phyloP scores from a whole-genome alignment of 345 rosid species.

The Ceriops tagal region DNA sequence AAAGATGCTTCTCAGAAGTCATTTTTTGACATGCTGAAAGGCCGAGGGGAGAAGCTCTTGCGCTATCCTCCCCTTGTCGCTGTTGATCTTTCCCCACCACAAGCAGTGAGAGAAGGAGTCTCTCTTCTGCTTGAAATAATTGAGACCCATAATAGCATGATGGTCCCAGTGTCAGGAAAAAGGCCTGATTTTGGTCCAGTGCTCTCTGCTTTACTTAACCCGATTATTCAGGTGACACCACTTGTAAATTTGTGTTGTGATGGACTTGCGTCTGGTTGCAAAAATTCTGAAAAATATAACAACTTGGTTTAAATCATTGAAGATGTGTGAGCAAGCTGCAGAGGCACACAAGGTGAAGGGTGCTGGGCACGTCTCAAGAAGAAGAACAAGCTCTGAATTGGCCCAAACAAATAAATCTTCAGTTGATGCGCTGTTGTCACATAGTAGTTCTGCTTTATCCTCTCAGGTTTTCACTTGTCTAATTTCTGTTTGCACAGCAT shows the following conservation, averaged over 20 bases:
- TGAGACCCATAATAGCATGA: constrained; percentile 72
- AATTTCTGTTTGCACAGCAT: background rate
- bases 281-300: background rate
- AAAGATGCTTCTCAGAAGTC: constrained; percentile 95
- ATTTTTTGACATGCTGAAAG: constrained; percentile 81
- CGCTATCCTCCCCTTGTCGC: constrained; percentile 96
- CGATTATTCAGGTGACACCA: constrained; percentile 79
- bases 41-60: constrained; percentile 88
- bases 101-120: constrained; percentile 91
- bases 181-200: constrained; percentile 73
- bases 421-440: constrained; percentile 86
- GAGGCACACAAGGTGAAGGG: constrained; percentile 86
- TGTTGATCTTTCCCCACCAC: constrained; percentile 88
- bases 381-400: constrained; percentile 65
- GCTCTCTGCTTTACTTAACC: constrained; percentile 83
- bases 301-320: constrained; percentile 9
- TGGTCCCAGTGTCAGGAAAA: constrained; percentile 70
- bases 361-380: constrained; percentile 55
- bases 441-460: constrained; percentile 40
- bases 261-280: background rate
- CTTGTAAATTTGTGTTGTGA: background rate
- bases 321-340: constrained; percentile 99
- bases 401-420: constrained; percentile 64
- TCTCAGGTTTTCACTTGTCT: constrained; percentile 49
- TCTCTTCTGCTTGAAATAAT: constrained; percentile 86